Base-by-base conservation (phyloP, 768 basidiomycete species). In the Termitomyces sp. region DNA sequence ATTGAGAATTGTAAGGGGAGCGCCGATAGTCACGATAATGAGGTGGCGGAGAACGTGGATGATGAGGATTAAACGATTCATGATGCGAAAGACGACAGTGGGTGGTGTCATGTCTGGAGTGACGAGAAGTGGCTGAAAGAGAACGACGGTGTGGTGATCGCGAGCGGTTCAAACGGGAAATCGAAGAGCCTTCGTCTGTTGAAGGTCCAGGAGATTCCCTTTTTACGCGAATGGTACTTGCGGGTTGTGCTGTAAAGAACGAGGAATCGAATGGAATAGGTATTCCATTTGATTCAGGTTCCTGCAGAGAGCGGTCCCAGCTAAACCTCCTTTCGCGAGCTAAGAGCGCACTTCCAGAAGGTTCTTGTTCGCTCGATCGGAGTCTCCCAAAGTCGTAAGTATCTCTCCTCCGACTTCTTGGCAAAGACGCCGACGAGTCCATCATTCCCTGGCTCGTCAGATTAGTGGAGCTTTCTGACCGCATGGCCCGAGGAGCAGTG, bases 401-500 rank as follows among this genome's bases (percentile, higher is more conserved):
- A 24, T 51, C 42, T 26, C 24, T 31, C 16, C 48, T 60, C 28
- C 52, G 15, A 33, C 34, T 52, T 39, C 12, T 26, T 31, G 44
- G 36, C 20, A 28, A 26, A 45, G 42, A 37, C 10, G n/a, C 18
- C 12, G 55, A 36, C 6, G 57, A 48, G 0, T 44, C 51, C 26
- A 52, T 37, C 16, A 44, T 29, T 52, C 24, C 31, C 24, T 52
- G 26, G 24, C 36, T 58, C n/a, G 51, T 8, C 16, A 29, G 22
- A 28, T 12, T 8, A 29, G 28, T 10, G 24, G 20, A 29, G 24
- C 42, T 37, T 44, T 24, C 26, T 28, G 54, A 34, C 31, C 60
- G 58, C 65, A 68, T 66, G 9, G 66, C 62, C 46, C 60, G 59
- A 16, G 66, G 65, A 2, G 60, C 64, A 33, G 41, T 63, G n/a